Evolutionary conservation across 2,329 filamentous ascomycete species (phyloP).

Genomic region (Periconia digitata): DNA sequence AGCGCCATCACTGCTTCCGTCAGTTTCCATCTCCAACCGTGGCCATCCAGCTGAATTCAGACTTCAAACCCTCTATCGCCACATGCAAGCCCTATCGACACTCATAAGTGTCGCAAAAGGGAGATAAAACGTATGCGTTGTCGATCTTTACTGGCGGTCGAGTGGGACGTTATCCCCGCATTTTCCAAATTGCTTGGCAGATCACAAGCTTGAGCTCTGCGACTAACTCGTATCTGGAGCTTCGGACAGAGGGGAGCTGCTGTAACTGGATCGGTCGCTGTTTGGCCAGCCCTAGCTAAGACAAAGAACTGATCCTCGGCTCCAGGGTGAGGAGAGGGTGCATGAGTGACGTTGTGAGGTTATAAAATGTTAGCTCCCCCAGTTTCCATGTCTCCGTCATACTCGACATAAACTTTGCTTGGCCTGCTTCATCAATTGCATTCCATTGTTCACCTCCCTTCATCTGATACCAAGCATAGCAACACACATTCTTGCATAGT

Average conservation of each 20-base stretch:
- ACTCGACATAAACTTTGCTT: constrained; percentile 29
- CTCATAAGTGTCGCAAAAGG: constrained; percentile 4
- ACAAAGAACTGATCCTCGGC: constrained; percentile 39
- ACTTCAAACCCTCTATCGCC: constrained; percentile 7
- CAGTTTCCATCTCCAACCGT: constrained; percentile 25
- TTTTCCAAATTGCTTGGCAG: constrained; percentile 29
- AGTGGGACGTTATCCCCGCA: constrained; percentile 27
- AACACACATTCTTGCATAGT: background rate
- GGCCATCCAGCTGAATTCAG: constrained; percentile 23
- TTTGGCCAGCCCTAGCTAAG: constrained; percentile 30
- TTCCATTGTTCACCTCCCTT: constrained; percentile 15
- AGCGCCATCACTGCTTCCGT: constrained; percentile 23
- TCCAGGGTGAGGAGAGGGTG: constrained; percentile 24
- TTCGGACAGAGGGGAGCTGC: constrained; percentile 8
- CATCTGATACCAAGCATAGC: background rate
- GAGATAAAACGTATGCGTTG: background rate
- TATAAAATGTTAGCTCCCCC: constrained; percentile 27
- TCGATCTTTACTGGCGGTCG: constrained; percentile 9
- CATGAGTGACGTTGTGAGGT: constrained; percentile 32
- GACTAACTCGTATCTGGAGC: constrained; percentile 30
- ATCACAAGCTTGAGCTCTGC: constrained; percentile 37
- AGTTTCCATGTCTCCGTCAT: constrained; percentile 15
- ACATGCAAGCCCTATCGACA: constrained; percentile 5
- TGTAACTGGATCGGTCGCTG: constrained; percentile 31
- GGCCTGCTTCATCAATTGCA: constrained; percentile 13